Conservation (phyloP, 768 basidiomycete species). For the Kwoniella dendrophila region DNA sequence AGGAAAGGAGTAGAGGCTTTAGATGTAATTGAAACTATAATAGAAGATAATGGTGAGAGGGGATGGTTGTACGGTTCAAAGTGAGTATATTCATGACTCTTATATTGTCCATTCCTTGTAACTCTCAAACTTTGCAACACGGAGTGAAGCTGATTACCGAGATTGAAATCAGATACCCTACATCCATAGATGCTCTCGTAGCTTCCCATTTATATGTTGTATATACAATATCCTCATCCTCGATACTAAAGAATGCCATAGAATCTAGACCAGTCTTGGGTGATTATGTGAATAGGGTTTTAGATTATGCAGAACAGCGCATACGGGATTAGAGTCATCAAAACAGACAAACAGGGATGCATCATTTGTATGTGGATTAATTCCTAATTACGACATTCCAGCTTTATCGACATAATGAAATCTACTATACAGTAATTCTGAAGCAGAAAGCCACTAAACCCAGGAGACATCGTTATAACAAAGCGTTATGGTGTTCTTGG, state of each 20-base stretch:
- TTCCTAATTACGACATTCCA: too few relatives aligned
- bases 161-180: slow-evolving; percentile 27
- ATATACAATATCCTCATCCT: slow-evolving; percentile 17
- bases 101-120: background rate
- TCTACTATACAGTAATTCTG: too few relatives aligned
- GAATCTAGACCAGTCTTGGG: slow-evolving; percentile 13
- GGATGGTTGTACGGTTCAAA: slow-evolving; percentile 41
- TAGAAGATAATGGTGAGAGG: background rate
- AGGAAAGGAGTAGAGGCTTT: slow-evolving; percentile 33
- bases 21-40: slow-evolving; percentile 15
- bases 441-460: too few relatives aligned
- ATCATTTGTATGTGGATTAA: background rate
- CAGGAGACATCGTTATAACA: too few relatives aligned
- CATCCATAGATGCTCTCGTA: slow-evolving; percentile 46
- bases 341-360: background rate
- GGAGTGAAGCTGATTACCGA: background rate
- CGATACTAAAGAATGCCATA: slow-evolving; percentile 10
- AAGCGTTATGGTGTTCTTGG: too few relatives aligned
- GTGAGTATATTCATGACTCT: slow-evolving; percentile 23
- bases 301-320: slow-evolving; percentile 21
- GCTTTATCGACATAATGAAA: too few relatives aligned
- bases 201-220: slow-evolving; percentile 38
- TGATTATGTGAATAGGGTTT: slow-evolving; percentile 35
- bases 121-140: background rate
- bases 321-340: background rate